phyloP scores from a whole-genome alignment of 768 basidiomycete species.

The Panaeolus cyanescens region DNA sequence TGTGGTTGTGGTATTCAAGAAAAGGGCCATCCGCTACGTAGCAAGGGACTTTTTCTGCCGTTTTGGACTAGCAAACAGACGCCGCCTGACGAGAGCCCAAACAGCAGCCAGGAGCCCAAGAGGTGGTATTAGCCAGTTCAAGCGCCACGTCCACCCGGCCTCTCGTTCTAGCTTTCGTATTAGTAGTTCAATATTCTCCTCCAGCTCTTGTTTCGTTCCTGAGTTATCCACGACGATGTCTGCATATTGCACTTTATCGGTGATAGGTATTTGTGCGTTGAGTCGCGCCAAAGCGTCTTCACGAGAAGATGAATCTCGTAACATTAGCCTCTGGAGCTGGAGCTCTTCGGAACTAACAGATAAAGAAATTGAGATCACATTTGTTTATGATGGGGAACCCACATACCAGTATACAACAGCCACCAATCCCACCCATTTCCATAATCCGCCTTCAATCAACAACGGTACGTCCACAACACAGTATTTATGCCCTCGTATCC shows the following conservation, averaged over 20 bases:
- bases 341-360: constrained; percentile 69
- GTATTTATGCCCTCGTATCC: constrained; percentile 77
- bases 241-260: constrained; percentile 80
- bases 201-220: constrained; percentile 68
- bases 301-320: constrained; percentile 65
- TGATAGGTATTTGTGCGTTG: constrained; percentile 77
- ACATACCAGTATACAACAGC: constrained; percentile 91
- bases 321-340: constrained; percentile 82
- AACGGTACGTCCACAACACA: constrained; percentile 91
- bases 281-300: constrained; percentile 77
- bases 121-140: constrained; percentile 65
- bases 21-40: not conserved
- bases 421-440: constrained; percentile 80
- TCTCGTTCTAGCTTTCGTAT: constrained; percentile 43
- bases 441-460: constrained; percentile 85
- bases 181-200: constrained; percentile 51
- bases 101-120: constrained; percentile 48
- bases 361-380: not conserved
- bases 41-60: not conserved
- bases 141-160: constrained; percentile 57
- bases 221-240: constrained; percentile 91
- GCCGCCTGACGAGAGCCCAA: constrained; percentile 27
- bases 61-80: not conserved
- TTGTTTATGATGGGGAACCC: not conserved
- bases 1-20: too few species aligned